Base-by-base conservation (phyloP, 139 green algal species). In the Tetratostichococcus sp. region DNA sequence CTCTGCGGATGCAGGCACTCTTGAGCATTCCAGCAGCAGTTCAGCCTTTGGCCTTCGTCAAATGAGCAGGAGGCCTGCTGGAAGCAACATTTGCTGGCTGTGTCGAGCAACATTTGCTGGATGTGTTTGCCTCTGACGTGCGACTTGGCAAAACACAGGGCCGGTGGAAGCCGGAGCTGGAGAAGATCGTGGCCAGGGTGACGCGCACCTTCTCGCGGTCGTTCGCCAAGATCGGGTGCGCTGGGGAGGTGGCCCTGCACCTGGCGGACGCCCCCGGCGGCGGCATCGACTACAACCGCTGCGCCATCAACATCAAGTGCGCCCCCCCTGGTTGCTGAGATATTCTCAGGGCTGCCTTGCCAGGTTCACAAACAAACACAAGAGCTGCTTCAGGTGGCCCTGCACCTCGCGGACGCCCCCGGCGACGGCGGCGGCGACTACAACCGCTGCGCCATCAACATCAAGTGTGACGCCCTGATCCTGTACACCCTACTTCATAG, bases 151-250 rank as follows among this genome's bases (percentile, higher is more conserved):
- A 35, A 21, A 2, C 81, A 70, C 84, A 93, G 83, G 82, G 42
- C 4, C 42, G 65, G 6, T 99, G 95, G 95, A 86, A 97, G 78
- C 87, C 91, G 2, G 68, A 87, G 65, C 84, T 99, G 21, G 71
- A 84, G 74, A 62, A 77, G 19, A 83, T 95, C 35, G 84, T 97
- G 43, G 69, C 35, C 0, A 79, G 72, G 4, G 93, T 99, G 73
- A 94, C 92, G 75, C 65, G 28, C 23, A 85, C 80, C 35, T 99
- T 99, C 79, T 66, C 42, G 14, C 33, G 35, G 62, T 94, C 91
- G 77, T 97, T 98, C 71, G 43, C 35, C 17, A 70, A 87, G 35
- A 94, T 98, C 42, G 93, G 89, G 4, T 90, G 83, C 70, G 85
- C 84, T 22, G 93, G 92, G 1, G 85, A 97, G 82, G 92, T 97